Evolutionary conservation across 768 basidiomycete genomes (phyloP).

Genomic region (Asterophora lycoperdoides): DNA sequence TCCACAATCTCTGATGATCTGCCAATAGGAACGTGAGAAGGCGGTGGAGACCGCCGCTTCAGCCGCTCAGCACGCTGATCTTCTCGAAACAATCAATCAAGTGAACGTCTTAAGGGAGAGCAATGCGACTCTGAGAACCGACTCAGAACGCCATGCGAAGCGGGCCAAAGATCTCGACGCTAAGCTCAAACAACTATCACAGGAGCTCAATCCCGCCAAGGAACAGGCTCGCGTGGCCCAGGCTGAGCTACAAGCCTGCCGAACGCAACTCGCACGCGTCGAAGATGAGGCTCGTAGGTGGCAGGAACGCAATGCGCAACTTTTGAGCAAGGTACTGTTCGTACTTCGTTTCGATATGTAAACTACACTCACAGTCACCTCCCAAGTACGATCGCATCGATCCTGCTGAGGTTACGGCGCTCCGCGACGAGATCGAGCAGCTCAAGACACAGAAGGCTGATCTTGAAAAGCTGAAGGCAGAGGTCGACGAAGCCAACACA

Average conservation of each 20-base stretch:
- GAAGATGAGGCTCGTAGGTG: constrained; percentile 76
- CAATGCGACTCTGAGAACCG: constrained; percentile 78
- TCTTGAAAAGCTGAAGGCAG: constrained; percentile 24
- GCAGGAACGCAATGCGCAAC: constrained; percentile 79
- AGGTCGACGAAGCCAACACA: constrained; percentile 20
- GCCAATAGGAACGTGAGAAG: constrained; percentile 69
- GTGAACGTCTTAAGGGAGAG: constrained; percentile 84
- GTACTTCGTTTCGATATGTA: neutral
- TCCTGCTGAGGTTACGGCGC: constrained; percentile 74
- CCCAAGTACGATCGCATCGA: constrained; percentile 85
- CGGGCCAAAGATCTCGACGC: constrained; percentile 63
- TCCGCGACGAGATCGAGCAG: constrained; percentile 67
- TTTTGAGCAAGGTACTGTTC: constrained; percentile 67
- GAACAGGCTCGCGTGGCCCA: constrained; percentile 61
- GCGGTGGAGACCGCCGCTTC: constrained; percentile 68
- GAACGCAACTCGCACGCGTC: constrained; percentile 60
- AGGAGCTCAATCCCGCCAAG: constrained; percentile 70
- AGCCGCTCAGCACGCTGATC: constrained; percentile 76
- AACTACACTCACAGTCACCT: neutral
- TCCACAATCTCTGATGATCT: neutral
- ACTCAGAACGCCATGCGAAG: constrained; percentile 67
- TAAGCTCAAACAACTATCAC: constrained; percentile 52
- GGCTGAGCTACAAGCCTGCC: constrained; percentile 73
- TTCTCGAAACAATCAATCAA: constrained; percentile 83
- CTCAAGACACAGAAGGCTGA: constrained; percentile 41